These are phyloP conservation scores for Sequoia sempervirens DNA, from an alignment of 75 land plant genomes.

Conservation along the genomic window DNA sequence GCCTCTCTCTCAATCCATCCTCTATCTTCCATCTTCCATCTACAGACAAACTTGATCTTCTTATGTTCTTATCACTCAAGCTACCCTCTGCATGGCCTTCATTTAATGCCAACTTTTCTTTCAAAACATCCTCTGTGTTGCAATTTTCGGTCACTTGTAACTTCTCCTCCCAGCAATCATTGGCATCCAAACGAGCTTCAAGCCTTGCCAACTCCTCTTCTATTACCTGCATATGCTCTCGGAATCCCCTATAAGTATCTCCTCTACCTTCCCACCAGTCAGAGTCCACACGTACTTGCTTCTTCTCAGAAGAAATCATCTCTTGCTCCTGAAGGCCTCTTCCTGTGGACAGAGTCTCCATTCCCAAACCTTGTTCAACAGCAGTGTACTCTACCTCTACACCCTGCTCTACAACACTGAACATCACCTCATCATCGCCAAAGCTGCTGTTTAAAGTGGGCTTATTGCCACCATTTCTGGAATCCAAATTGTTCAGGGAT, in stretches of 20 bases:
- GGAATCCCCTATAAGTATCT: not conserved
- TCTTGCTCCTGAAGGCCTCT: not conserved
- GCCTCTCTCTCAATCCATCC: not conserved
- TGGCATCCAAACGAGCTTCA: not conserved
- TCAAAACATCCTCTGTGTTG: not conserved
- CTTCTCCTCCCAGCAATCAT: not conserved
- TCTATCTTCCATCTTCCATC: not conserved
- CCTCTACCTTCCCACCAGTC: not conserved
- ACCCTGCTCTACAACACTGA: slow-evolving; percentile 59
- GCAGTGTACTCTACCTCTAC: slow-evolving; percentile 47
- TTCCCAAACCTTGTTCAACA: slow-evolving; percentile 60
- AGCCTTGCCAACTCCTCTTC: slow-evolving; percentile 5
- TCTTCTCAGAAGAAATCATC: not conserved
- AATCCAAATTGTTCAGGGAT: not conserved
- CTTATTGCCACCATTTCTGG: not conserved
- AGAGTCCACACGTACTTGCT: not conserved
- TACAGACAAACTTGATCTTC: not conserved
- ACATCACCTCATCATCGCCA: slow-evolving; percentile 26
- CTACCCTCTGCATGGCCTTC: not conserved
- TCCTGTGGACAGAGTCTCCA: not conserved
- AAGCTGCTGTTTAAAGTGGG: not conserved
- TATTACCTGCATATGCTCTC: slow-evolving; percentile 5
- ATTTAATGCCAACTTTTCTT: not conserved
- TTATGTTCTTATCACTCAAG: not conserved
- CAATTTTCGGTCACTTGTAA: not conserved